A percentile compares a stretch with the other conserved stretches of the same genome.
Conservation (phyloP, 1,284 basidiomycete species). For the Agaricales sp. region DNA sequence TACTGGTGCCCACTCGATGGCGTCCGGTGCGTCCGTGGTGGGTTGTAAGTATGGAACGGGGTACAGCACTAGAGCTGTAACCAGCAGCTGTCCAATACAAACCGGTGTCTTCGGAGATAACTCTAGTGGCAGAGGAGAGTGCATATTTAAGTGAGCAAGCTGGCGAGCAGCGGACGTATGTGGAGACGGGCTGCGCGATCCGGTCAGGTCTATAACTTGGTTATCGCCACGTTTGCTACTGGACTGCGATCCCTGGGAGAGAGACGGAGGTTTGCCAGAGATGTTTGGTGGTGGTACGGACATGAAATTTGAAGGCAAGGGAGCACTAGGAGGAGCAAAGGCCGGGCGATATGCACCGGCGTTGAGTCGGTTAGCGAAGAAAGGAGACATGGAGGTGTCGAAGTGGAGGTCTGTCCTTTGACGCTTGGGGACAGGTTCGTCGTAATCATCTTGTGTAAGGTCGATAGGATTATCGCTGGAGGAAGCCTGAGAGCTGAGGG, state of each 20-base stretch:
- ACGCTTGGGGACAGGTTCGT: constrained; percentile 15
- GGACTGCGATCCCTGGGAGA: constrained; percentile 13
- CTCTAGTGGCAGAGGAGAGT: constrained; percentile 32
- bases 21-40: constrained; percentile 29
- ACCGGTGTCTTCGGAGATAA: constrained; percentile 69
- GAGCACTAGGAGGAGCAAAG: constrained; percentile 31
- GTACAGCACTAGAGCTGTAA: constrained; percentile 79
- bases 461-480: constrained; percentile 37
- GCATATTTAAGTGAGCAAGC: constrained; percentile 11
- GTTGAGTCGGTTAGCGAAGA: constrained; percentile 12
- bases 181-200: constrained; percentile 35
- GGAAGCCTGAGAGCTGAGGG: constrained; percentile 11
- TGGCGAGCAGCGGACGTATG: constrained; percentile 8
- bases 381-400: constrained; percentile 10
- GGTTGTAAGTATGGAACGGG: constrained; percentile 64
- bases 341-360: constrained; percentile 30
- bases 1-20: constrained; percentile 52
- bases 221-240: constrained; percentile 18
- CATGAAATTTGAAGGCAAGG: constrained; percentile 16
- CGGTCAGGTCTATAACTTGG: constrained; percentile 68
- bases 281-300: constrained; percentile 12
- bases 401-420: constrained; percentile 1
- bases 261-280: constrained; percentile 7
- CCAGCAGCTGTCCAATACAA: constrained; percentile 80
- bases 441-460: constrained; percentile 51